phyloP scores from a whole-genome alignment of 1,284 basidiomycete genomes.

The Megacollybia platyphylla region DNA sequence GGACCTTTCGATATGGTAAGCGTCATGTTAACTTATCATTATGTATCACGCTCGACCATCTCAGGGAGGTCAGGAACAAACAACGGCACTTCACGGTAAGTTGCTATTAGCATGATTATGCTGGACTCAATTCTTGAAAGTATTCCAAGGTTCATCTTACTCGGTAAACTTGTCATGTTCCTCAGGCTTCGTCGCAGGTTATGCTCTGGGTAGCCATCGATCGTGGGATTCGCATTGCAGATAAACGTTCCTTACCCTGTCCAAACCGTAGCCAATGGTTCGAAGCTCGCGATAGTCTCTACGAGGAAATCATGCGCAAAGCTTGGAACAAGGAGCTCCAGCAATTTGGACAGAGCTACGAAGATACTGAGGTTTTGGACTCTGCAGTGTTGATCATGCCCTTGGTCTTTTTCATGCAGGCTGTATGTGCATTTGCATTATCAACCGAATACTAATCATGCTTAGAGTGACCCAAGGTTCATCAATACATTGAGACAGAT shows the following conservation, averaged over 20 bases:
- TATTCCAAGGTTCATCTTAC: constrained; percentile 56
- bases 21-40: no score
- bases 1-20: constrained; percentile 24
- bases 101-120: constrained; percentile 5
- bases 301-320: constrained; percentile 77
- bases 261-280: constrained; percentile 65
- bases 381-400: constrained; percentile 76
- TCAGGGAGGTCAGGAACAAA: constrained; percentile 75
- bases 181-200: constrained; percentile 28
- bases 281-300: constrained; percentile 62
- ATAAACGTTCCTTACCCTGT: constrained; percentile 77
- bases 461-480: constrained; percentile 77
- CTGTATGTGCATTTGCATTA: constrained; percentile 26
- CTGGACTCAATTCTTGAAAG: constrained; percentile 18
- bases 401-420: constrained; percentile 77
- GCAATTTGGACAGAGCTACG: constrained; percentile 71
- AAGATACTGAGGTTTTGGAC: constrained; percentile 57
- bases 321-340: constrained; percentile 62
- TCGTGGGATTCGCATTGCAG: constrained; percentile 79
- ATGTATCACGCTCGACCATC: not conserved
- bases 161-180: constrained; percentile 15
- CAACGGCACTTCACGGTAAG: constrained; percentile 74
- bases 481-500: constrained; percentile 72
- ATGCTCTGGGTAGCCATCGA: constrained; percentile 95
- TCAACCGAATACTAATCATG: constrained; percentile 2